These are phyloP conservation scores for Chiua virens DNA, from an alignment of 768 basidiomycete species.

Conservation along the genomic window DNA sequence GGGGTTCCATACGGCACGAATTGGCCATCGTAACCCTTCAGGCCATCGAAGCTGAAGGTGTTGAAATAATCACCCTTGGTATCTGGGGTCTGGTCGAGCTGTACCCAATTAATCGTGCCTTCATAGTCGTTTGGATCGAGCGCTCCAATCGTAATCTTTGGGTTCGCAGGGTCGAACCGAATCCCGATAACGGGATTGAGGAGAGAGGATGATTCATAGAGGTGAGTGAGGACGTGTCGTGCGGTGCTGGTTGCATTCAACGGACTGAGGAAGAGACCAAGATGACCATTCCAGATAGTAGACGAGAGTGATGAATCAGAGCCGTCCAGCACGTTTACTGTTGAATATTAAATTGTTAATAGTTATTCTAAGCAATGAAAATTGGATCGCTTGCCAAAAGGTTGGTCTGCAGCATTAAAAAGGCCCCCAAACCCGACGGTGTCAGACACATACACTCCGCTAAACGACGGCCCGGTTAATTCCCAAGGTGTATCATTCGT, in stretches of 20 bases:
- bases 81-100: slow-evolving; percentile 19
- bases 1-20: slow-evolving; percentile 22
- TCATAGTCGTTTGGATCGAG: slow-evolving; percentile 33
- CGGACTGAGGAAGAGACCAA: slow-evolving; percentile 28
- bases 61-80: slow-evolving; percentile 17
- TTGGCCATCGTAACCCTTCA: slow-evolving; percentile 30
- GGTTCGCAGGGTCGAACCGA: slow-evolving; percentile 29
- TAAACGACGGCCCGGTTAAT: slow-evolving; percentile 13
- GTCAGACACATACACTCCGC: slow-evolving; percentile 17
- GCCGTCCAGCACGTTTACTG: slow-evolving; percentile 27
- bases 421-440: slow-evolving; percentile 23
- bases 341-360: neutral
- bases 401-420: slow-evolving; percentile 6
- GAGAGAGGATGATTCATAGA: slow-evolving; percentile 22
- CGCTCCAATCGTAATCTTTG: slow-evolving; percentile 32
- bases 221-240: slow-evolving; percentile 16
- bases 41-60: slow-evolving; percentile 23
- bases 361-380: neutral
- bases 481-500: slow-evolving; percentile 17
- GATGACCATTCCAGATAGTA: slow-evolving; percentile 18
- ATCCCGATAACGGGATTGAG: slow-evolving; percentile 33
- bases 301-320: slow-evolving; percentile 2
- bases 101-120: slow-evolving; percentile 31
- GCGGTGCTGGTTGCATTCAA: slow-evolving; percentile 12
- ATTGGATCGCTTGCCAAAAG: slow-evolving; percentile 14